phyloP scores from a whole-genome alignment of 2,329 filamentous ascomycete species.

The Tolypocladium pustulatum region DNA sequence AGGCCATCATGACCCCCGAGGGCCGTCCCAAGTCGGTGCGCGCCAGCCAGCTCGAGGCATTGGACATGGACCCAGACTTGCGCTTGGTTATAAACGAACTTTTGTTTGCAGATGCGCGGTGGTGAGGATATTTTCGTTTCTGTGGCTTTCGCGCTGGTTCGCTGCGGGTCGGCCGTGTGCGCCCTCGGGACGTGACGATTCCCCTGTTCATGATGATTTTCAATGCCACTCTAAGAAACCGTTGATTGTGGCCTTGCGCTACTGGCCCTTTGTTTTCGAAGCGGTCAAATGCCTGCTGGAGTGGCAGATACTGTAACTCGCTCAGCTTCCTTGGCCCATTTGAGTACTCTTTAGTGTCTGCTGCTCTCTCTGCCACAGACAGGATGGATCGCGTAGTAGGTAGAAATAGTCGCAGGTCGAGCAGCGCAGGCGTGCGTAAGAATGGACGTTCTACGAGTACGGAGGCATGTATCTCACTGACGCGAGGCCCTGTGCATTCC shows the following conservation, averaged over 20 bases:
- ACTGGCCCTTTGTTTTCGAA: not conserved
- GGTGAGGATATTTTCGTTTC: not conserved
- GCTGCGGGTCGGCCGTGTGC: not conserved
- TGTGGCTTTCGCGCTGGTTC: not conserved
- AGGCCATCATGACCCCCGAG: constrained; percentile 3
- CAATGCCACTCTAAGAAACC: too few relatives aligned
- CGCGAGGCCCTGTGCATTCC: too few relatives aligned
- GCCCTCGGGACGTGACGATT: not conserved
- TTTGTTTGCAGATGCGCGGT: constrained; percentile 8
- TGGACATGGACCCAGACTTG: constrained; percentile 11
- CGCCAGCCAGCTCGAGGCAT: constrained; percentile 7
- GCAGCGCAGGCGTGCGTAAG: too few relatives aligned
- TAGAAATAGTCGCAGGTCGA: too few relatives aligned
- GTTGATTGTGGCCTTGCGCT: not conserved
- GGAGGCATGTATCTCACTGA: too few relatives aligned
- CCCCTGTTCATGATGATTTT: not conserved
- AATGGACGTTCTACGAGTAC: too few relatives aligned
- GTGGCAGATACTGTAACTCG: not conserved
- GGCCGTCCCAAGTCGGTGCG: constrained; percentile 3
- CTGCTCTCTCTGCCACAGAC: too few relatives aligned
- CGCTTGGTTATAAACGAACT: constrained; percentile 9
- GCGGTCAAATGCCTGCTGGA: not conserved
- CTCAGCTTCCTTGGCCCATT: not conserved
- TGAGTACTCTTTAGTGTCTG: not conserved
- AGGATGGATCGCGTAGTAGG: too few relatives aligned